phyloP scores from a whole-genome alignment of 805 yeast genomes.

The Saturnispora mendoncae region DNA sequence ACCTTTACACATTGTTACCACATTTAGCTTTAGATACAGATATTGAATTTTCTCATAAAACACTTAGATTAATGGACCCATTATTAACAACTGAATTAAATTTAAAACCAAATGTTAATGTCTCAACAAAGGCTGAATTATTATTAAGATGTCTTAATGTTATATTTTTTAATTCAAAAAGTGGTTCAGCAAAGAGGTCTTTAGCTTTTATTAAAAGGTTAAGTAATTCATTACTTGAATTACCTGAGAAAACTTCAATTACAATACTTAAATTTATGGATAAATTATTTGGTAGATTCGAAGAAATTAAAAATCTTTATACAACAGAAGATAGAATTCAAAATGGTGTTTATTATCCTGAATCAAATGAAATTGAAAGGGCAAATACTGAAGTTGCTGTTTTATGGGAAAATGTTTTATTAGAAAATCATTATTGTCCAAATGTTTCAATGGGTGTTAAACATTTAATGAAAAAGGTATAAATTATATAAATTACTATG shows the following conservation, averaged over 20 bases:
- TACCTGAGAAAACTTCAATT: slow-evolving; percentile 82
- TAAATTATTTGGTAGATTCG: slow-evolving; percentile 61
- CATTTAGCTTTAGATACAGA: slow-evolving; percentile 71
- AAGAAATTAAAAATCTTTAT: slow-evolving; percentile 65
- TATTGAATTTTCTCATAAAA: slow-evolving; percentile 75
- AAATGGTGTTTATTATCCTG: slow-evolving; percentile 68
- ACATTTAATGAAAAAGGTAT: slow-evolving; percentile 31
- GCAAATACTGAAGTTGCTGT: slow-evolving; percentile 84
- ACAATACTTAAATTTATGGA: slow-evolving; percentile 74
- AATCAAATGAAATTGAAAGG: slow-evolving; percentile 58
- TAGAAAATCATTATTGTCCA: slow-evolving; percentile 80
- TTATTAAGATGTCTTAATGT: slow-evolving; percentile 68
- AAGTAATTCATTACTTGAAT: slow-evolving; percentile 54
- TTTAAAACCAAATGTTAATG: slow-evolving; percentile 64
- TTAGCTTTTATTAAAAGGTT: slow-evolving; percentile 77
- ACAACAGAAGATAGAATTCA: slow-evolving; percentile 82
- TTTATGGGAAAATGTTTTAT: slow-evolving; percentile 76
- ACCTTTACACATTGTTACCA: slow-evolving; percentile 60
- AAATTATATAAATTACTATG: slow-evolving; percentile 13
- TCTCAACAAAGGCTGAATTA: slow-evolving; percentile 83
- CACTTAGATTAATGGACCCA: slow-evolving; percentile 77
- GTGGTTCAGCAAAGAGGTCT: slow-evolving; percentile 60
- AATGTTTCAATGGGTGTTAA: slow-evolving; percentile 60
- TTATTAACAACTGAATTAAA: slow-evolving; percentile 32
- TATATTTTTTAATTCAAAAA: slow-evolving; percentile 67